Evolutionary conservation across 1,284 basidiomycete species (phyloP).

Genomic region (Trichosporon inkin): DNA sequence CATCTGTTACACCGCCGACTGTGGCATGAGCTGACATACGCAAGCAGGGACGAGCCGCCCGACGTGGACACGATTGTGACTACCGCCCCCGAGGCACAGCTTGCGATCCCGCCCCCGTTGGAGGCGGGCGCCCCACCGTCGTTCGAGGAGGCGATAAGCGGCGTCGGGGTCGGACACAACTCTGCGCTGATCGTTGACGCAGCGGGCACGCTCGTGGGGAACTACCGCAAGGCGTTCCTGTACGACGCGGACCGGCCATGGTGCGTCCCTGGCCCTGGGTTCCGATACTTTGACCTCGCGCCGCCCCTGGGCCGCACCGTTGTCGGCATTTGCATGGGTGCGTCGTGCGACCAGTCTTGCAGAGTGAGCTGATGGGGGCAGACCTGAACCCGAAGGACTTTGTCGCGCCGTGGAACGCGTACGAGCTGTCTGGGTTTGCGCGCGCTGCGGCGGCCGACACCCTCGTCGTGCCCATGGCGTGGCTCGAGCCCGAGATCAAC

Average conservation of each 20-base stretch:
- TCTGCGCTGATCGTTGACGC: constrained; percentile 69
- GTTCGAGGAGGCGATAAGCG: background rate
- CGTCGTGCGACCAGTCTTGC: constrained; percentile 20
- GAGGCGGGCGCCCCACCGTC: background rate
- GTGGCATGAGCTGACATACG: background rate
- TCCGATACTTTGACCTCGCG: constrained; percentile 62
- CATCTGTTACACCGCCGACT: background rate
- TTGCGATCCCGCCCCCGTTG: background rate
- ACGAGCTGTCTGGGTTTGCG: constrained; percentile 73
- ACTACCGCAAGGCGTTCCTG: constrained; percentile 82
- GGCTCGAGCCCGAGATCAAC: constrained; percentile 46
- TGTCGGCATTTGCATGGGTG: constrained; percentile 77
- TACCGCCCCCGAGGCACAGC: background rate
- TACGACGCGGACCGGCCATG: constrained; percentile 77
- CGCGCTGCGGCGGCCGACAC: constrained; percentile 55
- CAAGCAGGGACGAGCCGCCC: background rate
- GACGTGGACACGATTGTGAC: background rate
- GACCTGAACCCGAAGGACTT: constrained; percentile 67
- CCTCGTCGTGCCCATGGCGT: constrained; percentile 62
- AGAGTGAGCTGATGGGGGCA: constrained; percentile 8
- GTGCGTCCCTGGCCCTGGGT: constrained; percentile 74
- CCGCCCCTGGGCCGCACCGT: constrained; percentile 57
- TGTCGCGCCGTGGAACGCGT: constrained; percentile 60
- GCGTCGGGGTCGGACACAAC: constrained; percentile 62
- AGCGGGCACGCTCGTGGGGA: constrained; percentile 61